phyloP scores from a whole-genome alignment of 306 rosid species.

The Pterocarpus macrocarpus region DNA sequence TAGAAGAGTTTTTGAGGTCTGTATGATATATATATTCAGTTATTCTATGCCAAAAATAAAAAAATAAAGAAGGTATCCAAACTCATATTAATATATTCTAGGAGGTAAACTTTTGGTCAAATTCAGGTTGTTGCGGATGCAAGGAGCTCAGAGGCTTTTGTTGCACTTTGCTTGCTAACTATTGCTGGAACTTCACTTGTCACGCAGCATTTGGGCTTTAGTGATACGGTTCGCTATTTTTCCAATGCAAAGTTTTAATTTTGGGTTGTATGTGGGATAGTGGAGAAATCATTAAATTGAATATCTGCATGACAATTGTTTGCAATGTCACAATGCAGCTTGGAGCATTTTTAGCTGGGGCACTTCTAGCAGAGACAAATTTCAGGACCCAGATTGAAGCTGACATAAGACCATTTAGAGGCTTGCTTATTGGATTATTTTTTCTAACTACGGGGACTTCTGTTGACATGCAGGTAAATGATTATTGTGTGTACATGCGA shows the following conservation, averaged over 20 bases:
- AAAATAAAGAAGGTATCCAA: background rate
- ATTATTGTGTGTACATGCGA: background rate
- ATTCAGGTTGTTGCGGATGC: constrained; percentile 98
- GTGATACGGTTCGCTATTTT: constrained; percentile 83
- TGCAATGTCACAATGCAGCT: constrained; percentile 69
- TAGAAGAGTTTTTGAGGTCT: constrained; percentile 95
- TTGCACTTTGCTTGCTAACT: constrained; percentile 96
- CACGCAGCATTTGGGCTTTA: constrained; percentile 97
- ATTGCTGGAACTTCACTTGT: constrained; percentile 94
- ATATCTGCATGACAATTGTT: constrained; percentile 34
- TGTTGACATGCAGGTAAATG: constrained; percentile 79
- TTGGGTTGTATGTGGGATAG: constrained; percentile 17
- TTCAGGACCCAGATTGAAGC: constrained; percentile 99
- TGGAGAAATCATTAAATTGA: constrained; percentile 34
- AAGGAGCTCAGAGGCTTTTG: constrained; percentile 99
- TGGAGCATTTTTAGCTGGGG: constrained; percentile 99
- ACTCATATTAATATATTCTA: constrained; percentile 29
- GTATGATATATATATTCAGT: background rate
- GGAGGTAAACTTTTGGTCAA: constrained; percentile 54
- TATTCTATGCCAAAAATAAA: constrained; percentile 16
- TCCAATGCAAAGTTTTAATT: constrained; percentile 37
- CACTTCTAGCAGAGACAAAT: constrained; percentile 96
- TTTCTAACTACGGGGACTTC: constrained; percentile 94
- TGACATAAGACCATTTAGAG: constrained; percentile 98
- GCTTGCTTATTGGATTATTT: constrained; percentile 95